phyloP scores from a whole-genome alignment of 1,284 basidiomycete species.

The Salmacisia buchloeana region DNA sequence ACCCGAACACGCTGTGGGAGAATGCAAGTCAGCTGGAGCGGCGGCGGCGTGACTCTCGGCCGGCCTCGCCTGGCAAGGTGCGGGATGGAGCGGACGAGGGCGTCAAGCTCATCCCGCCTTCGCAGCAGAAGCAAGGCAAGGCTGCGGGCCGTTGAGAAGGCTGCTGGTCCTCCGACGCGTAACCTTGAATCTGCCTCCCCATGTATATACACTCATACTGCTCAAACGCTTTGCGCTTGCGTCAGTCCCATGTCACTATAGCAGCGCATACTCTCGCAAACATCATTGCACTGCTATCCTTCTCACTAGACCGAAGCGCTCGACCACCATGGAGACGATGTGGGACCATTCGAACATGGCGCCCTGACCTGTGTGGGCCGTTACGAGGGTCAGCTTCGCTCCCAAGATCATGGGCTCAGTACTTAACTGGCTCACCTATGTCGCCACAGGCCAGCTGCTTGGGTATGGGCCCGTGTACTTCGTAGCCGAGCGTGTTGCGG shows the following conservation, averaged over 20 bases:
- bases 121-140: no score
- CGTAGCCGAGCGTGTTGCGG: slow-evolving; percentile 68
- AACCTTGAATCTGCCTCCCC: no score
- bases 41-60: no score
- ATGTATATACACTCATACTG: no score
- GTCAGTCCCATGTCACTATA: neutral
- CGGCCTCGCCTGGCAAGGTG: no score
- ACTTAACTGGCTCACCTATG: slow-evolving; percentile 57
- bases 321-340: slow-evolving; percentile 26
- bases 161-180: no score
- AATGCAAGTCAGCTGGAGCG: no score
- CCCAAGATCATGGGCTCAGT: neutral
- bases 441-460: slow-evolving; percentile 90
- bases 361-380: slow-evolving; percentile 17
- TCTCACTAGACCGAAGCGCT: slow-evolving; percentile 17
- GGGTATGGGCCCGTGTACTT: slow-evolving; percentile 75
- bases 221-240: no score
- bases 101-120: no score
- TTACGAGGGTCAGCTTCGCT: neutral
- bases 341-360: slow-evolving; percentile 45
- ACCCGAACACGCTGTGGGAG: no score
- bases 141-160: no score
- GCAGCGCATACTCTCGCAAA: neutral
- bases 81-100: no score
- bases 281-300: slow-evolving; percentile 5